These are phyloP conservation scores for Aspergillus cristatus DNA, from an alignment of 495 filamentous ascomycete species.

Conservation along the genomic window DNA sequence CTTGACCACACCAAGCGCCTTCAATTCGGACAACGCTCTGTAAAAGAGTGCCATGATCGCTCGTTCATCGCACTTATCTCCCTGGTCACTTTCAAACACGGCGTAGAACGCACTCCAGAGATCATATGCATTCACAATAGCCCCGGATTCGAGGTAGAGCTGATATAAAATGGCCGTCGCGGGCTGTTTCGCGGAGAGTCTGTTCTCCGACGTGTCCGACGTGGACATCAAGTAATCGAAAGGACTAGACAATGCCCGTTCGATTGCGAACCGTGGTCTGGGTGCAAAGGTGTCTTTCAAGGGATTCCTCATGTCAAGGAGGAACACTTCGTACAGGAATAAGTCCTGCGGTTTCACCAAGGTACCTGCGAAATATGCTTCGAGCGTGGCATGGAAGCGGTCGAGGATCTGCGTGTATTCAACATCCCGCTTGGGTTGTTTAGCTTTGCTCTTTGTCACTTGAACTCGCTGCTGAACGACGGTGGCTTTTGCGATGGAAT, in stretches of 20 bases:
- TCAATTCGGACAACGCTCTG: constrained; percentile 71
- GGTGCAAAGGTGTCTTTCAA: constrained; percentile 78
- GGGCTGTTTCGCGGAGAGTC: constrained; percentile 56
- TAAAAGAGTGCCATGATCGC: constrained; percentile 68
- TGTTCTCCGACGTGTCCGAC: constrained; percentile 20
- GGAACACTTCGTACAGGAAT: constrained; percentile 70
- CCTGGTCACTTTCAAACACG: constrained; percentile 57
- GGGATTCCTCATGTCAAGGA: constrained; percentile 74
- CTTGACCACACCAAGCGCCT: constrained; percentile 78
- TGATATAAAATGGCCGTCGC: constrained; percentile 79
- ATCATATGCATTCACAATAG: constrained; percentile 80
- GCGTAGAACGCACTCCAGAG: constrained; percentile 81
- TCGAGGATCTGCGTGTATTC: constrained; percentile 70
- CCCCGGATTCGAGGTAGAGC: constrained; percentile 81
- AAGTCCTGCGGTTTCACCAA: constrained; percentile 52
- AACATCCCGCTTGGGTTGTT: constrained; percentile 62
- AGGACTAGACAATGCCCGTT: constrained; percentile 69
- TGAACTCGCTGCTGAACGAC: constrained; percentile 82
- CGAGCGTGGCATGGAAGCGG: constrained; percentile 46
- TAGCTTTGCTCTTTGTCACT: constrained; percentile 69
- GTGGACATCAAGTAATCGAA: constrained; percentile 79
- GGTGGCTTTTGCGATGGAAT: constrained; percentile 67
- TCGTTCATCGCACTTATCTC: constrained; percentile 38
- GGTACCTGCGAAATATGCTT: constrained; percentile 41
- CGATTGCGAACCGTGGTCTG: constrained; percentile 65